Evolutionary conservation across 1,284 basidiomycete species (phyloP).

Genomic region (Trichosporon faecale): DNA sequence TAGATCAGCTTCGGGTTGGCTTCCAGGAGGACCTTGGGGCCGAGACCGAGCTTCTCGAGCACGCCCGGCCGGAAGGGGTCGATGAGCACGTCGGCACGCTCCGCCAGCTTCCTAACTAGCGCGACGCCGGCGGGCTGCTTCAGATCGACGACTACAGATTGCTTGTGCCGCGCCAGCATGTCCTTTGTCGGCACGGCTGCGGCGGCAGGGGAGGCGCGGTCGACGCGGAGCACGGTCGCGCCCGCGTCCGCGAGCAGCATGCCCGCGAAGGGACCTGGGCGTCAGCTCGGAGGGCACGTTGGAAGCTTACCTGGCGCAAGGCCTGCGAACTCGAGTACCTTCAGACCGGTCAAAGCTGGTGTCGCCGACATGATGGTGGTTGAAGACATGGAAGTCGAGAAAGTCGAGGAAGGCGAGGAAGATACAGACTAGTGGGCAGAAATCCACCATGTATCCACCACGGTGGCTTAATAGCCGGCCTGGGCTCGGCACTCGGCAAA

Average conservation of each 20-base stretch:
- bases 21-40: slow-evolving; percentile 3
- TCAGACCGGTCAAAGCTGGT: neutral
- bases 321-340: slow-evolving; percentile 18
- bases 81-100: slow-evolving; percentile 20
- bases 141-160: slow-evolving; percentile 15
- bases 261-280: slow-evolving; percentile 16
- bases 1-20: slow-evolving; percentile 24
- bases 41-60: slow-evolving; percentile 24
- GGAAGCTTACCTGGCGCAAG: slow-evolving; percentile 11
- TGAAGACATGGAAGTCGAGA: neutral
- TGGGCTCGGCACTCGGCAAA: neutral
- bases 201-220: slow-evolving; percentile 15
- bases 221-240: slow-evolving; percentile 19
- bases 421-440: neutral
- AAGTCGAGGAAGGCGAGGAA: neutral
- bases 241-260: slow-evolving; percentile 26
- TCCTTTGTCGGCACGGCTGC: slow-evolving; percentile 12
- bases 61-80: slow-evolving; percentile 27
- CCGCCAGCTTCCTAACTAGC: slow-evolving; percentile 13
- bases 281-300: neutral
- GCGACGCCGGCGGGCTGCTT: slow-evolving; percentile 16
- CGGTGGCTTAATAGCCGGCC: slow-evolving; percentile 2
- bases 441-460: too few relatives aligned
- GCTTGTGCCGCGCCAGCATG: slow-evolving; percentile 19
- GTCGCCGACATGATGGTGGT: neutral